These are phyloP conservation scores for Barbatosphaeria neglecta DNA, from an alignment of 495 filamentous ascomycete genomes.

Conservation along the genomic window DNA sequence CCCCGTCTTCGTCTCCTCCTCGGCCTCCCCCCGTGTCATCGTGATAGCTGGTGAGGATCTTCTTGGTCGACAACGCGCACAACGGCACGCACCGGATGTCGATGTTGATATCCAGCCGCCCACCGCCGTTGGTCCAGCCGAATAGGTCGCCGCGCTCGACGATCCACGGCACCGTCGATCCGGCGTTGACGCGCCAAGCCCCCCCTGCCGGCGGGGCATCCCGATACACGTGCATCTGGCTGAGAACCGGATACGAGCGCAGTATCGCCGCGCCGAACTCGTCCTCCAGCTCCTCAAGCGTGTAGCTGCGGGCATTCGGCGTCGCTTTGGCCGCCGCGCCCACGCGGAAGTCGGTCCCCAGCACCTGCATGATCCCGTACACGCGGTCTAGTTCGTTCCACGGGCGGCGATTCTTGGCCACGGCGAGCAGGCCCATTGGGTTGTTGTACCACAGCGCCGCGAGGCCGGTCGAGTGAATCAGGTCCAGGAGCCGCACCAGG, in stretches of 20 bases:
- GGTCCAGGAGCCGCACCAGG: not conserved
- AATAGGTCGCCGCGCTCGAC: no score
- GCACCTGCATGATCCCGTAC: conserved; percentile 3
- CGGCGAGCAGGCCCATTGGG: conserved; percentile 5
- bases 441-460: conserved; percentile 4
- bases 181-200: not conserved
- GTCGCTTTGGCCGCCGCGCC: conserved; percentile 1
- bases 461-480: conserved; percentile 4
- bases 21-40: no score
- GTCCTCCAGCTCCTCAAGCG: conserved; percentile 1
- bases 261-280: conserved; percentile 4
- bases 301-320: conserved; percentile 2
- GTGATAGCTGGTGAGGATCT: no score
- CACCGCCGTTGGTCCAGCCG: no score
- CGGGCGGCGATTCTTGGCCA: conserved; percentile 3
- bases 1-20: no score
- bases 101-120: no score
- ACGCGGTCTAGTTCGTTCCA: not conserved
- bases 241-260: conserved; percentile 2
- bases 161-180: not conserved
- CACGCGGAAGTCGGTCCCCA: conserved; percentile 1
- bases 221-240: conserved; percentile 3
- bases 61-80: no score
- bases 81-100: no score
- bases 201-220: no score